Conservation (phyloP, 768 basidiomycete genomes). For the Mycena floridula region DNA sequence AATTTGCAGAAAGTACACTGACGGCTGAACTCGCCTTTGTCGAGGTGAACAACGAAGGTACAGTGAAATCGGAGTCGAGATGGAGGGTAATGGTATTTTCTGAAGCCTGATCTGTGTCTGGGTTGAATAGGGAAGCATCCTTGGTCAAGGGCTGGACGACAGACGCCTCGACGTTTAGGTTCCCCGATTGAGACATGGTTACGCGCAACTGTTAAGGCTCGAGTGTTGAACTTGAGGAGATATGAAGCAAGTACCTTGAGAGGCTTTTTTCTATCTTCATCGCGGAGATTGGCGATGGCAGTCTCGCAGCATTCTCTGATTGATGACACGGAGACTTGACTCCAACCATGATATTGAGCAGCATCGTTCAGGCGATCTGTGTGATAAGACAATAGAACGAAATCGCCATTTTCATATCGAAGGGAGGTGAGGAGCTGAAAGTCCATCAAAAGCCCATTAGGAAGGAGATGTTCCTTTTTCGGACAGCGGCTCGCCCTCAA, state of each 20-base stretch:
- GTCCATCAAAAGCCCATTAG: too few species aligned
- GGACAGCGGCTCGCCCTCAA: too few species aligned
- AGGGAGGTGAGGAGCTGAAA: too few species aligned
- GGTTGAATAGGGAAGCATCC: slow-evolving; percentile 32
- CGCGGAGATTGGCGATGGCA: too few species aligned
- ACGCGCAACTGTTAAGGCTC: slow-evolving; percentile 44
- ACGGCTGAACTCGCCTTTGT: too few species aligned
- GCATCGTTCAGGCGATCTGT: slow-evolving; percentile 52
- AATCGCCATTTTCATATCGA: too few species aligned
- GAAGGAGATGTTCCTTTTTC: too few species aligned
- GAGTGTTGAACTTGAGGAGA: neutral
- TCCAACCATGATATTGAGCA: slow-evolving; percentile 40
- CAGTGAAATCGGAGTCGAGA: slow-evolving; percentile 50
- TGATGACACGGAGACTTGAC: too few species aligned
- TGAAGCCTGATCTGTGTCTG: slow-evolving; percentile 19
- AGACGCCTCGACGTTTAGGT: slow-evolving; percentile 26
- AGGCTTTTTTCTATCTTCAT: slow-evolving; percentile 16
- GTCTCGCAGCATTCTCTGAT: slow-evolving; percentile 15
- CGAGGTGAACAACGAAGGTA: slow-evolving; percentile 48
- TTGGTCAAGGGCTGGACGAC: slow-evolving; percentile 23
- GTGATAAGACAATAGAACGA: slow-evolving; percentile 58
- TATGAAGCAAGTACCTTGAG: slow-evolving; percentile 22
- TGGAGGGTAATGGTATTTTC: slow-evolving; percentile 35
- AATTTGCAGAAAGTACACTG: too few species aligned
- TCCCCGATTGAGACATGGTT: slow-evolving; percentile 33